Base-by-base conservation (phyloP, 768 basidiomycete genomes). In the Hebeloma cylindrosporum region DNA sequence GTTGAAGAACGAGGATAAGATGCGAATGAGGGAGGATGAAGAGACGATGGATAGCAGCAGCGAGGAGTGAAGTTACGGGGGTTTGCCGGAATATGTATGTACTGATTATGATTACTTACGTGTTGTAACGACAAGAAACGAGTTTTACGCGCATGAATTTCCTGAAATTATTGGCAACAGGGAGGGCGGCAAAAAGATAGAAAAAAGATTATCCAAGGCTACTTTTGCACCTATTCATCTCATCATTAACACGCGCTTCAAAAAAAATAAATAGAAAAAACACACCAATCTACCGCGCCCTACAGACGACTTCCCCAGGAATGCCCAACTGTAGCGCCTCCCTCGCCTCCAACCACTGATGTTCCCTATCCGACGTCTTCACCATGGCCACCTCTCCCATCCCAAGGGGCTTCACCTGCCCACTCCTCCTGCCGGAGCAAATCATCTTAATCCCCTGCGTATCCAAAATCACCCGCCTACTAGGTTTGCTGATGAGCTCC, bases 331-430 rank as follows among this genome's bases (percentile, higher is more conserved):
- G 72, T 58, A 95, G 64, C 4, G 95, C 95, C 65, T 99, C 94
- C 63, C 94, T 74, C 5, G 93, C 94, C 63, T 99, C 95, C 57
- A 96, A 53, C 83, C 89, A 97, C 60, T 86, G 83, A 49, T 87
- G 70, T 60, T 87, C 82, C 67, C 69, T 79, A 56, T 73, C 75
- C 53, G 73, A 74, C 38, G 87, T 92, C 65, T 71, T 77, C 13
- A 99, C 81, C 7, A 98, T 79, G 16, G 89, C 88, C 52, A 98
- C 80, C 70, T 99, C 96, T 13, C 96, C 94, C 75, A 98, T 80
- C 0, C 86, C 85, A 42, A 98, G 71, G 0, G 94, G 92, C 48
- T 81, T 81, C 9, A 96, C 77, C 7, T 80, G 83, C 61, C 88
- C 82, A 34, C 47, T 89, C 45, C 92, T 72, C 43, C 88, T 68